Conservation (phyloP, 257 asterid genomes). For the Mitragyna speciosa region DNA sequence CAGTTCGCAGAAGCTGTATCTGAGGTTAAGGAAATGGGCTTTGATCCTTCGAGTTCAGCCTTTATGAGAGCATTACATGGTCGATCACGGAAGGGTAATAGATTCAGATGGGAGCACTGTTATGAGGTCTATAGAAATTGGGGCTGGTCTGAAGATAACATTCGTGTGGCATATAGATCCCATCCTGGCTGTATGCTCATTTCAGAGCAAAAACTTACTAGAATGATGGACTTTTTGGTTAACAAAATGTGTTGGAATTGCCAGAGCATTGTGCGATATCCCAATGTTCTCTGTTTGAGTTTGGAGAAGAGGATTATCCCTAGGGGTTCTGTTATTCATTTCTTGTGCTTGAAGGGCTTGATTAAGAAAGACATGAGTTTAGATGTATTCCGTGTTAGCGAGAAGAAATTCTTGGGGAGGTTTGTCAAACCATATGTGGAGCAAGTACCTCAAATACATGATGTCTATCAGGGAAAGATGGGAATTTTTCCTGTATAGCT, state of each 20-base stretch:
- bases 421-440: constrained; percentile 21
- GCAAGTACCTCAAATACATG: constrained; percentile 27
- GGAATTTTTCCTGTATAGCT: constrained; percentile 10
- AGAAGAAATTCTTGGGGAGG: constrained; percentile 18
- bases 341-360: not conserved
- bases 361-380: not conserved
- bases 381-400: not conserved
- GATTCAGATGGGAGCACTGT: constrained; percentile 14
- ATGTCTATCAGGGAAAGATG: constrained; percentile 26
- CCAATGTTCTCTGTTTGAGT: too few relatives aligned
- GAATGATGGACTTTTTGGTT: too few relatives aligned
- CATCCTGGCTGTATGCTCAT: constrained; percentile 32
- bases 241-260: too few relatives aligned
- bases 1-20: constrained; percentile 3
- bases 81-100: constrained; percentile 10
- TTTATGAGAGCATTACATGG: constrained; percentile 22
- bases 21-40: constrained; percentile 24
- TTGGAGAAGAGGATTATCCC: too few relatives aligned
- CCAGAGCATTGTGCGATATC: too few relatives aligned
- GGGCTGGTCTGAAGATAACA: constrained; percentile 24
- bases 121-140: not conserved
- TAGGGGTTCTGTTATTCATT: too few relatives aligned
- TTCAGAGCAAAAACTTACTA: too few relatives aligned
- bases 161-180: constrained; percentile 21
- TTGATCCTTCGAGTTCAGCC: constrained; percentile 20